Base-by-base conservation (phyloP, 2,329 filamentous ascomycete species). In the Pestalotiopsis sp. region DNA sequence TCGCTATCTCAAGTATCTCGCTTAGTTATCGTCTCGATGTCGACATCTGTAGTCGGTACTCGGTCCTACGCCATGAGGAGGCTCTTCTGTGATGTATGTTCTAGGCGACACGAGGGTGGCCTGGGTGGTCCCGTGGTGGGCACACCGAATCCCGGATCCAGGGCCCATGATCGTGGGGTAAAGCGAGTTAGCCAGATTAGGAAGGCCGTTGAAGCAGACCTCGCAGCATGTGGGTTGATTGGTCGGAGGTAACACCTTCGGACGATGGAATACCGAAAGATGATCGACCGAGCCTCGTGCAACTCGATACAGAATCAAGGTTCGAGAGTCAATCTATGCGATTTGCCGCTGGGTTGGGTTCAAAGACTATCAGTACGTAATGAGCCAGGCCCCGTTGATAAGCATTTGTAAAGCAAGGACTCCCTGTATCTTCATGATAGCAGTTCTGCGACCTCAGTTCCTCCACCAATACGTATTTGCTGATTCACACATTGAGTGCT, bases 71-170 rank as follows among this genome's bases (percentile, higher is more conserved):
- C 52, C 31, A 20, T 14, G 14, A 56, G 23, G 65, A 56, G 65
- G 65, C 65, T 67, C 65, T 67, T 67, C 25, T 66, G 11, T 11
- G 45, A 9, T 20, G 45, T 52, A 20, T n/a, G 45, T 52, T 52
- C 45, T 52, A 52, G 49, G 57, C 49, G 45, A 20, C 45, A 66
- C 23, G 64, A 36, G 23, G n/a, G 20, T 38, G 64, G 45, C 17
- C 36, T 23, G 14, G 25, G 12, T 14, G 25, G 27, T n/a, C 20
- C 23, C 62, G 62, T 23, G 38, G 20, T 65, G 23, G 20, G 41
- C 38, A 49, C 31, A n/a, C 38, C 20, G 60, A 25, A 25, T 38
- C 38, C 62, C 62, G n/a, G 38, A 36, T 36, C 45, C 62, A 45
- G 20, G 36, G 23, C 23, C 45, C 64, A 25, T 57, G n/a, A 56